These are phyloP conservation scores for Aphanocladium album DNA, from an alignment of 2,329 filamentous ascomycete species.

Conservation along the genomic window DNA sequence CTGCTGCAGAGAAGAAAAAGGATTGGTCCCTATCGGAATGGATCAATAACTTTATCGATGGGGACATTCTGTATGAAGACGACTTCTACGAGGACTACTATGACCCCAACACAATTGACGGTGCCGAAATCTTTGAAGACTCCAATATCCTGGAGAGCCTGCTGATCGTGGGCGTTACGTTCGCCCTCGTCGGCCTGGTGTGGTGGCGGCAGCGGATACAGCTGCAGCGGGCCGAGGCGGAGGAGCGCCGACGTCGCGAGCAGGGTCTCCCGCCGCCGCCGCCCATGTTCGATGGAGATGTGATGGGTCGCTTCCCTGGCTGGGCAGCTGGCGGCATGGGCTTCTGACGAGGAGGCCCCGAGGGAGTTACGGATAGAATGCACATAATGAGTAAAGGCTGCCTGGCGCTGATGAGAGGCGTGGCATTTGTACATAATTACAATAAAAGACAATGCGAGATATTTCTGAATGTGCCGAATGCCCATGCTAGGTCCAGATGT, in stretches of 20 bases:
- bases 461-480: too few relatives aligned
- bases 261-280: slow-evolving; percentile 26
- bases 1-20: slow-evolving; percentile 55
- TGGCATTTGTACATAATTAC: too few relatives aligned
- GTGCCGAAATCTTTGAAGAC: slow-evolving; percentile 62
- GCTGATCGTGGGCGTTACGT: slow-evolving; percentile 73
- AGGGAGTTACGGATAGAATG: not conserved
- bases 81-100: slow-evolving; percentile 50
- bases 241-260: slow-evolving; percentile 28
- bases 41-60: slow-evolving; percentile 77
- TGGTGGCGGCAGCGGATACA: slow-evolving; percentile 75
- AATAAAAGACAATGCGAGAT: too few relatives aligned
- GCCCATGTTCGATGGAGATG: slow-evolving; percentile 18
- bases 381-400: slow-evolving; percentile 8
- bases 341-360: slow-evolving; percentile 18
- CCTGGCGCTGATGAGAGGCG: not conserved
- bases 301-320: slow-evolving; percentile 26
- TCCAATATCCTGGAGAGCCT: slow-evolving; percentile 80
- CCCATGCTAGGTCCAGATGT: too few relatives aligned
- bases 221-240: slow-evolving; percentile 41
- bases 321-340: slow-evolving; percentile 34
- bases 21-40: slow-evolving; percentile 79
- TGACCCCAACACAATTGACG: slow-evolving; percentile 47
- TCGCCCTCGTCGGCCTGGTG: slow-evolving; percentile 68
- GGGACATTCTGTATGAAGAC: slow-evolving; percentile 61